A percentile compares a stretch with the other conserved stretches of the same genome.
Evolutionary conservation across 163 green algal genomes (phyloP).

Genomic region (Scenedesmus sp.): DNA sequence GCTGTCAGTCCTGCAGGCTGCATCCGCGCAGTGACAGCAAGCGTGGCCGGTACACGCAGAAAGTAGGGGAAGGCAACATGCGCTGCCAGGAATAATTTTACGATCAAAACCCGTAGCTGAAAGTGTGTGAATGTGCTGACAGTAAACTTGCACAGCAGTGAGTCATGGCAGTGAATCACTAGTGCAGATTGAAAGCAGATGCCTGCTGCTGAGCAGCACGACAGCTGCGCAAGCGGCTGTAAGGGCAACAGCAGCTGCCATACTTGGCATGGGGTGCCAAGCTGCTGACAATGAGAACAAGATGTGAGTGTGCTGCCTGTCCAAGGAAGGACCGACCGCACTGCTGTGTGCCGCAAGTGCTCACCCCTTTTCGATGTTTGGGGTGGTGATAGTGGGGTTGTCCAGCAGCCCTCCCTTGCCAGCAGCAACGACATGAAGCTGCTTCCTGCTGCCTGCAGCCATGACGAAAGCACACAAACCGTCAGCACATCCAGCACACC

Average conservation of each 20-base stretch:
- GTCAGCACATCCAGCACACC: neutral
- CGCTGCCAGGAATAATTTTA: neutral
- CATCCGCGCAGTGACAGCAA: no score
- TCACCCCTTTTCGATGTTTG: slow-evolving; percentile 35
- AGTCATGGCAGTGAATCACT: neutral
- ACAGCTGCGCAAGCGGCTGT: no score
- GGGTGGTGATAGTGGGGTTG: slow-evolving; percentile 36
- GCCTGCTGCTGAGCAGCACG: neutral
- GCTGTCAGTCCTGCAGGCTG: no score
- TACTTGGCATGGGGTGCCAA: neutral
- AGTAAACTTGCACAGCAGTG: neutral
- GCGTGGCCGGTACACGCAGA: no score
- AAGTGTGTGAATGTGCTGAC: neutral
- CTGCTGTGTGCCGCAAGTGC: neutral
- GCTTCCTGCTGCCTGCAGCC: slow-evolving; percentile 15
- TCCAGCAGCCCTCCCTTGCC: slow-evolving; percentile 46
- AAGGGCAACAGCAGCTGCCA: neutral
- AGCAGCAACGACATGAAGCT: neutral
- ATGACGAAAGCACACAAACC: neutral
- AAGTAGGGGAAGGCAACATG: neutral
- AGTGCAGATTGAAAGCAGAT: neutral
- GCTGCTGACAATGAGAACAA: neutral
- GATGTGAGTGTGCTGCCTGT: neutral
- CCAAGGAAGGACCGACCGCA: neutral
- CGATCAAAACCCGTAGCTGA: neutral